phyloP scores from a whole-genome alignment of 2,329 filamentous ascomycete genomes.

The Tolypocladium ovalisporum region DNA sequence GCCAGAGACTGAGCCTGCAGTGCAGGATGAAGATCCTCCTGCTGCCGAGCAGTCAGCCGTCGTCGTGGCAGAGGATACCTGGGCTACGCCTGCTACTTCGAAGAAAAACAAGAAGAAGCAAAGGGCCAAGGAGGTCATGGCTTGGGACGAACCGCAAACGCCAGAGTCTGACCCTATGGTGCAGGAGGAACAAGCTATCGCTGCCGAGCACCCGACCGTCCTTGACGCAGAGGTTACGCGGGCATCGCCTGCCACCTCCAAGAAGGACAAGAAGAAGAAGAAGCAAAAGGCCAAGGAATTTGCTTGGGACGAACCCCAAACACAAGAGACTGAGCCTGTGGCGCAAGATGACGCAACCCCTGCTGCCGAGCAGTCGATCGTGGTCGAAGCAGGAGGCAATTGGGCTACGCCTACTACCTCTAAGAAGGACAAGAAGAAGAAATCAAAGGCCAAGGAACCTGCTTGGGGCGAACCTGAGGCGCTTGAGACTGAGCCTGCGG shows the following conservation, averaged over 20 bases:
- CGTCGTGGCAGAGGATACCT: constrained; percentile 2
- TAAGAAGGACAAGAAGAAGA: constrained; percentile 4
- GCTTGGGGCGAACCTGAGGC: not conserved
- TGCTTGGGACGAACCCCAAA: not conserved
- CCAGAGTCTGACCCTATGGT: not conserved
- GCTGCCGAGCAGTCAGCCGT: not conserved
- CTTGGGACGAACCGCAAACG: not conserved
- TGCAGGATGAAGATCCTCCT: not conserved
- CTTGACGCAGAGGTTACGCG: too few relatives aligned
- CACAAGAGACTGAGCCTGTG: not conserved
- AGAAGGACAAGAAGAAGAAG: not conserved
- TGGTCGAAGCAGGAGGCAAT: constrained; percentile 1
- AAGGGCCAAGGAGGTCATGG: not conserved
- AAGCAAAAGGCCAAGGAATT: not conserved
- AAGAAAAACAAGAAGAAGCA: constrained; percentile 3
- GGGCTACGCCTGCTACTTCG: constrained; percentile 1
- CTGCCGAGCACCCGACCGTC: too few relatives aligned
- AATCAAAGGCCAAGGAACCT: not conserved
- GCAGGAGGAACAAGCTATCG: too few relatives aligned
- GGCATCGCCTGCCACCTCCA: too few relatives aligned
- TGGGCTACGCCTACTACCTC: constrained; percentile 1
- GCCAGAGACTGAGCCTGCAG: not conserved
- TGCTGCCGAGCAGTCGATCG: not conserved
- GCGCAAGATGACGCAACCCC: not conserved
- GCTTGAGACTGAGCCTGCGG: not conserved